phyloP scores from a whole-genome alignment of 371 early-diverging fungal species.

The Fennellomyces sp. region DNA sequence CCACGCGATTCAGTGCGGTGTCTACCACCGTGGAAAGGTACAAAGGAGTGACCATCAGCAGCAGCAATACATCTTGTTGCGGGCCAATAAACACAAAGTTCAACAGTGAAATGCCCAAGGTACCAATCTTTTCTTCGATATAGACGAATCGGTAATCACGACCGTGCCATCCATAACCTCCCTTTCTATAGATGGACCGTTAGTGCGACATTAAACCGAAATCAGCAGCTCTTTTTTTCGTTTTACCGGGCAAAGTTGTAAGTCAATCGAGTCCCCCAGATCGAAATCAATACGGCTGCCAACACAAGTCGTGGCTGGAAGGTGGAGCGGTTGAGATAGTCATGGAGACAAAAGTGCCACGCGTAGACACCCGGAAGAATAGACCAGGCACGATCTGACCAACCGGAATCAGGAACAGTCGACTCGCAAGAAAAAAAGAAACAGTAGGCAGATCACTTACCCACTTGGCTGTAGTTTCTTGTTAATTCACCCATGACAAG shows the following conservation, averaged over 20 bases:
- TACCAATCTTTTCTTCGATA: conserved; percentile 44
- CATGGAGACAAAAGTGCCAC: conserved; percentile 57
- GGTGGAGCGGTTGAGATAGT: conserved; percentile 27
- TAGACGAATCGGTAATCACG: conserved; percentile 83
- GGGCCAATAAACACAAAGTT: conserved; percentile 76
- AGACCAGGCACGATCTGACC: conserved; percentile 78
- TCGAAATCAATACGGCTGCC: conserved; percentile 50
- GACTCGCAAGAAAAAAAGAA: conserved; percentile 1
- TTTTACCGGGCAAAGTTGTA: conserved; percentile 73
- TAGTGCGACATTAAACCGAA: neutral
- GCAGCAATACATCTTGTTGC: conserved; percentile 72
- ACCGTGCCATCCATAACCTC: conserved; percentile 70
- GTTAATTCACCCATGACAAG: conserved; percentile 38
- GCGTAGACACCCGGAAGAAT: conserved; percentile 68
- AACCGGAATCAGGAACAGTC: neutral
- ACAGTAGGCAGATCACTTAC: conserved; percentile 18
- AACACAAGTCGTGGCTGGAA: conserved; percentile 53
- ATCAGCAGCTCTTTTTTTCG: no score
- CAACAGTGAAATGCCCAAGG: conserved; percentile 68
- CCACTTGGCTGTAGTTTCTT: conserved; percentile 53
- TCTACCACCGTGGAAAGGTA: conserved; percentile 44
- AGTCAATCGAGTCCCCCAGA: conserved; percentile 85
- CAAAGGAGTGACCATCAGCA: conserved; percentile 65
- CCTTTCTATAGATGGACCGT: conserved; percentile 53
- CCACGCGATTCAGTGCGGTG: conserved; percentile 32